phyloP scores from a whole-genome alignment of 2,329 filamentous ascomycete species.

The Westerdykella aurantiaca region DNA sequence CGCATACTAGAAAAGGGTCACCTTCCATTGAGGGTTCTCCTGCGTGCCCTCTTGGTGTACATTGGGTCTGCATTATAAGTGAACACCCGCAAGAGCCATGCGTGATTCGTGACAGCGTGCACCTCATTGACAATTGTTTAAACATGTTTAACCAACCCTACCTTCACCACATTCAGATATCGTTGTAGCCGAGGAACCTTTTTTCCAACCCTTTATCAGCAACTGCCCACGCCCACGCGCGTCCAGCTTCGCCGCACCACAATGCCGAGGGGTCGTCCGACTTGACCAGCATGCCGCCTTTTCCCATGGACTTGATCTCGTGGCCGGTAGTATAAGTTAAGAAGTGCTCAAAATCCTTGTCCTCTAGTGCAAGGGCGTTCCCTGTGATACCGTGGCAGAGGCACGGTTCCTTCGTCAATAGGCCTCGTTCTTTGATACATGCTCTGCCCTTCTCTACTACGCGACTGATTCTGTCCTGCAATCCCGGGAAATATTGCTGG shows the following conservation, averaged over 20 bases:
- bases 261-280: slow-evolving; percentile 47
- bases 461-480: slow-evolving; percentile 49
- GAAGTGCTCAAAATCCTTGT: slow-evolving; percentile 52
- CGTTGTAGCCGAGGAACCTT: slow-evolving; percentile 47
- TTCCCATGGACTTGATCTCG: slow-evolving; percentile 50
- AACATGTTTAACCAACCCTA: background rate
- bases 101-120: slow-evolving; percentile 20
- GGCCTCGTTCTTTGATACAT: slow-evolving; percentile 52
- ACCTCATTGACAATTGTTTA: slow-evolving; percentile 6
- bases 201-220: slow-evolving; percentile 43
- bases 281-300: slow-evolving; percentile 48
- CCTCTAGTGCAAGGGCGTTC: slow-evolving; percentile 54
- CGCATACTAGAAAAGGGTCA: too few species aligned
- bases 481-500: slow-evolving; percentile 50
- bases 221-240: slow-evolving; percentile 46
- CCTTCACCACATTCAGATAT: slow-evolving; percentile 32
- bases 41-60: too few species aligned
- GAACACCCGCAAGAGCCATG: background rate
- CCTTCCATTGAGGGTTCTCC: too few species aligned
- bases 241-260: slow-evolving; percentile 47
- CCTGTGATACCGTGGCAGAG: slow-evolving; percentile 62
- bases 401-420: slow-evolving; percentile 60
- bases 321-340: slow-evolving; percentile 53
- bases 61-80: too few species aligned
- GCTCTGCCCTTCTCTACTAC: slow-evolving; percentile 49